Conservation (phyloP, 768 basidiomycete species). For the Lentinula sp. region DNA sequence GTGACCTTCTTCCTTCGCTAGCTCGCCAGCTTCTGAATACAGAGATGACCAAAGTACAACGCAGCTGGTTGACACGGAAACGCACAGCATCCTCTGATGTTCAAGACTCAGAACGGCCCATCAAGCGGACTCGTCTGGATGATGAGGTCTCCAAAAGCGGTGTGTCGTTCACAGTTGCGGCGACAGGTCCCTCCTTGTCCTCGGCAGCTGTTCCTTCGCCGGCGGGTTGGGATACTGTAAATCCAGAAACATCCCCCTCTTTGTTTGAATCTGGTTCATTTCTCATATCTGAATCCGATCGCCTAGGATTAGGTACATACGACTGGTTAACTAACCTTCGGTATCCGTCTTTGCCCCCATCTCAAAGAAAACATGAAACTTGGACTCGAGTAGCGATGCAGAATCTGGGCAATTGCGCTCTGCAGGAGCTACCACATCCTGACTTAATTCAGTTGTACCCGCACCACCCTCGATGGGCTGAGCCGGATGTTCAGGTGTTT, state of each 20-base stretch:
- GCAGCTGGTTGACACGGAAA: not conserved
- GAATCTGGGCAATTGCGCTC: not conserved
- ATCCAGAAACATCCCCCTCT: not conserved
- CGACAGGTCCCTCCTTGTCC: not conserved
- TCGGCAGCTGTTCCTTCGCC: not conserved
- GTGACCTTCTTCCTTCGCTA: not conserved
- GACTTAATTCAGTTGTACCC: conserved; percentile 1
- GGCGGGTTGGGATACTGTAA: not conserved
- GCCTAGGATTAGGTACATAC: not conserved
- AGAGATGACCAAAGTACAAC: not conserved
- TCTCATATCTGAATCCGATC: not conserved
- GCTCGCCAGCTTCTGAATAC: not conserved
- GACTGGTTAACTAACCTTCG: not conserved
- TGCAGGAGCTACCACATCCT: conserved; percentile 2
- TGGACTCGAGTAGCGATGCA: conserved; percentile 1
- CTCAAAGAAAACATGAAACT: not conserved
- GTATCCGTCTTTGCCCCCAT: not conserved
- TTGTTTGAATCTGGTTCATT: not conserved
- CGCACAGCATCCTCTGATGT: not conserved
- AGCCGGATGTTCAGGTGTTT: conserved; percentile 1
- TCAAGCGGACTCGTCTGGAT: not conserved
- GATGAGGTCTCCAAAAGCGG: not conserved
- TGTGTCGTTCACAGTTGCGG: not conserved
- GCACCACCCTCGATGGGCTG: conserved; percentile 4
- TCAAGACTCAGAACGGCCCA: not conserved